A percentile compares a stretch with the other conserved stretches of the same genome.
Conservation (phyloP, 352 stramenopile species). For the Pythium diclinum region DNA sequence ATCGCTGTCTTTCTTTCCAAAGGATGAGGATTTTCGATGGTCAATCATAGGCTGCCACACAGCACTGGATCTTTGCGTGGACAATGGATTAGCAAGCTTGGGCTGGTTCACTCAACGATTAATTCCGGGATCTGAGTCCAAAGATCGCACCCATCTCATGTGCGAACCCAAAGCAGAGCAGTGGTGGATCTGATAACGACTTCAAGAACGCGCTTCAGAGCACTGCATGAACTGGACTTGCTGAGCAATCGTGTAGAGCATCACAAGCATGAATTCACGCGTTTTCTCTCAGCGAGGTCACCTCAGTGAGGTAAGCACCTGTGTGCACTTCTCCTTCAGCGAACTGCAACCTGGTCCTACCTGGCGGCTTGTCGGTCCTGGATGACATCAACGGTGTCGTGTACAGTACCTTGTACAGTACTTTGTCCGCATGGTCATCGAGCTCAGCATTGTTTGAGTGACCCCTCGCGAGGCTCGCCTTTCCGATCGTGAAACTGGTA, state of each 20-base stretch:
- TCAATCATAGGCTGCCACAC: too few relatives aligned
- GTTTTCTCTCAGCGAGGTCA: not conserved
- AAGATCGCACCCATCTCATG: conserved; percentile 5
- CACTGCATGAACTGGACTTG: not conserved
- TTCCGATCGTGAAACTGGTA: too few relatives aligned
- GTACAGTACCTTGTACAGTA: too few relatives aligned
- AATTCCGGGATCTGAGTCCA: conserved; percentile 1
- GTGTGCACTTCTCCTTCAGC: not conserved
- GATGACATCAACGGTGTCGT: too few relatives aligned
- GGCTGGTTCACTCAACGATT: not conserved
- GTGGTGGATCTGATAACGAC: conserved; percentile 2
- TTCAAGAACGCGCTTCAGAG: not conserved
- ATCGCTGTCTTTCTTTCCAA: too few relatives aligned
- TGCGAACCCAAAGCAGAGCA: not conserved
- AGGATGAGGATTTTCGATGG: too few relatives aligned
- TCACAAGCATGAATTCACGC: not conserved
- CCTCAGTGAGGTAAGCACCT: not conserved
- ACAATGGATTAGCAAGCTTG: not conserved
- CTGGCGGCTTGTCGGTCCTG: not conserved
- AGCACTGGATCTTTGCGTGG: too few relatives aligned
- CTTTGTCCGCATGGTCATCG: too few relatives aligned
- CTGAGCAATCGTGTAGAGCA: not conserved
- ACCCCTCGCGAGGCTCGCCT: too few relatives aligned
- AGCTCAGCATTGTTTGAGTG: too few relatives aligned
- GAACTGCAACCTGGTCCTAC: conserved; percentile 1